A percentile compares a stretch with the other conserved stretches of the same genome.
Evolutionary conservation across 345 rosid genomes (phyloP).

Genomic region (Tarenaya hassleriana): DNA sequence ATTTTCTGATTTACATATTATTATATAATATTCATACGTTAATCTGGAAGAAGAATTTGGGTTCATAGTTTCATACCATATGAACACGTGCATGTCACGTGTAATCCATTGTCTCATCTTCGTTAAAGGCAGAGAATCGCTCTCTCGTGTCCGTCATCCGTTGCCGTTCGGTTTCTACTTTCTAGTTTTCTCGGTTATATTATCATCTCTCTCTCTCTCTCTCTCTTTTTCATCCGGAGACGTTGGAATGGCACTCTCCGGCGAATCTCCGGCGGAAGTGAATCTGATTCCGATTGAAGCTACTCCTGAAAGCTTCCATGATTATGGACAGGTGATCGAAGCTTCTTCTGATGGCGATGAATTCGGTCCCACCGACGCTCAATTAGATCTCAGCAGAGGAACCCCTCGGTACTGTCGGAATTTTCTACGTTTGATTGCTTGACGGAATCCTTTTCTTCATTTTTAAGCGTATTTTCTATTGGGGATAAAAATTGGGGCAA

Average conservation of each 20-base stretch:
- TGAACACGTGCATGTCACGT: too few species aligned
- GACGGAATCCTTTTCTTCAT: background rate
- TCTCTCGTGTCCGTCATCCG: too few species aligned
- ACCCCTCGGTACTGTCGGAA: slow-evolving; percentile 45
- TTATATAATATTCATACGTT: too few species aligned
- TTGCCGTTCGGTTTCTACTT: too few species aligned
- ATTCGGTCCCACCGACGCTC: slow-evolving; percentile 78
- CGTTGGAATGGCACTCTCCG: slow-evolving; percentile 10
- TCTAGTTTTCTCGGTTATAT: background rate
- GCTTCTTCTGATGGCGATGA: slow-evolving; percentile 47
- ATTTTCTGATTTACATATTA: too few species aligned
- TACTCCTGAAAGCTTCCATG: slow-evolving; percentile 58
- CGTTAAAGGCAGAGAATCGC: too few species aligned
- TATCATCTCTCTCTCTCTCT: background rate
- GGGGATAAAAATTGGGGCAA: too few species aligned
- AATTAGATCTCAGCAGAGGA: slow-evolving; percentile 60
- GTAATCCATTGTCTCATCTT: too few species aligned
- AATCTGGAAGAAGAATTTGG: too few species aligned
- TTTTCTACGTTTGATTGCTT: too few species aligned
- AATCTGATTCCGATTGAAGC: slow-evolving; percentile 61
- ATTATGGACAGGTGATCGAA: slow-evolving; percentile 64
- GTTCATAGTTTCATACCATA: too few species aligned
- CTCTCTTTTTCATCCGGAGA: too few species aligned
- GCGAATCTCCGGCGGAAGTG: slow-evolving; percentile 25
- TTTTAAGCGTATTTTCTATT: background rate